Evolutionary conservation across 345 rosid genomes (phyloP).

Genomic region (Arabidopsis suecica): DNA sequence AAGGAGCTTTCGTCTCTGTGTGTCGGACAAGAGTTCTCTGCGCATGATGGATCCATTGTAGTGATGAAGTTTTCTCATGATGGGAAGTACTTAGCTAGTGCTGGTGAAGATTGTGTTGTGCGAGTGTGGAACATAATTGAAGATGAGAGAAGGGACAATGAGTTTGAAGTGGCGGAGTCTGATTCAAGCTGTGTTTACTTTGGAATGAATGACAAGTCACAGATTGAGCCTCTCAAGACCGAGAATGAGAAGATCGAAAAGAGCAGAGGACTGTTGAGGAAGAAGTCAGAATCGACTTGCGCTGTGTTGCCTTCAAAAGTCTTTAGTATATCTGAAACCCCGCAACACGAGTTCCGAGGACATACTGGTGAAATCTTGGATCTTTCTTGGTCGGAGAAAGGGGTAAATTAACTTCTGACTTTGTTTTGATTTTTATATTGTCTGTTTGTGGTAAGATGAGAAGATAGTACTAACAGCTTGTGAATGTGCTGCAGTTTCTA

Average conservation of each 20-base stretch:
- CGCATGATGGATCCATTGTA: slow-evolving; percentile 72
- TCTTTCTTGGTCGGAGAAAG: slow-evolving; percentile 80
- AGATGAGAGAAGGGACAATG: slow-evolving; percentile 55
- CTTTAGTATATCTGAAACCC: slow-evolving; percentile 64
- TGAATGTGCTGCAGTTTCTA: slow-evolving; percentile 54
- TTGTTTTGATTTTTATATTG: neutral
- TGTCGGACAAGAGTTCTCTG: slow-evolving; percentile 71
- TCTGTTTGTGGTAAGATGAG: neutral
- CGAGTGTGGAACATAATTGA: slow-evolving; percentile 76
- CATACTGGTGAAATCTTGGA: slow-evolving; percentile 72
- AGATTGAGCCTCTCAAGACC: slow-evolving; percentile 51
- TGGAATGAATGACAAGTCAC: slow-evolving; percentile 57
- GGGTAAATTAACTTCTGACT: slow-evolving; percentile 51
- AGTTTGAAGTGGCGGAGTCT: slow-evolving; percentile 49
- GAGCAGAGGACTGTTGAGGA: slow-evolving; percentile 50
- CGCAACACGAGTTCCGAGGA: slow-evolving; percentile 72
- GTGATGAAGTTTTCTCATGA: slow-evolving; percentile 80
- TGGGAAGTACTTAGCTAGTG: slow-evolving; percentile 72
- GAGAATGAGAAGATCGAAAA: slow-evolving; percentile 52
- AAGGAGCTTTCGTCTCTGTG: slow-evolving; percentile 75
- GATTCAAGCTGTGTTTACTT: slow-evolving; percentile 61
- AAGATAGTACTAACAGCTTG: slow-evolving; percentile 26
- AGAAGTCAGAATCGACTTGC: slow-evolving; percentile 61
- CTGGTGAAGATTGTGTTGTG: slow-evolving; percentile 75
- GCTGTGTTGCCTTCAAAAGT: slow-evolving; percentile 70